Percentiles rank a stretch among this genome's conserved stretches.
Evolutionary conservation across 163 green algal species (phyloP).

Genomic region (Scenedesmus sp.): DNA sequence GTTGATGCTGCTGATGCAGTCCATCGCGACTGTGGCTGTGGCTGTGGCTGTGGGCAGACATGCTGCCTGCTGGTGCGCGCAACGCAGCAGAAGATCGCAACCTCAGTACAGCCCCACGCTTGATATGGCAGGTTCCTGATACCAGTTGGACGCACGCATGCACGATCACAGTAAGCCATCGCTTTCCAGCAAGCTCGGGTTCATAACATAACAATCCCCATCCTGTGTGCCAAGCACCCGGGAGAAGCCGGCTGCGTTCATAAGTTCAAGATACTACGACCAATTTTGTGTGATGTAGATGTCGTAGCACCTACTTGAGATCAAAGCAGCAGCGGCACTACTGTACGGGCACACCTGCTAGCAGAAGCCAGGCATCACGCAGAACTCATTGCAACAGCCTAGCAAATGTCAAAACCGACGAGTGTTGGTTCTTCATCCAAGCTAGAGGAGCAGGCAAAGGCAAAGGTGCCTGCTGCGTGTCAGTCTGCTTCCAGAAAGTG

Average conservation of each 20-base stretch:
- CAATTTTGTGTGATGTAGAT: neutral
- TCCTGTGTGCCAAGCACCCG: neutral
- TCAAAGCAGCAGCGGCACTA: neutral
- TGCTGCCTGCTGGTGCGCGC: neutral
- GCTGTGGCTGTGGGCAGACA: neutral
- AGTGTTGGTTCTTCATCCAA: neutral
- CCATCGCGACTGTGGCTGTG: neutral
- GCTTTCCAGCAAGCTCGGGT: neutral
- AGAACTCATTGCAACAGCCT: neutral
- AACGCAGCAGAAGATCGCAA: neutral
- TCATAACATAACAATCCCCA: conserved; percentile 1
- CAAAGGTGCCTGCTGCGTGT: neutral
- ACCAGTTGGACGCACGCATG: neutral
- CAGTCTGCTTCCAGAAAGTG: neutral
- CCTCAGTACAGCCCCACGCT: neutral
- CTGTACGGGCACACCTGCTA: neutral
- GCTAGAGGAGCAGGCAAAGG: conserved; percentile 2
- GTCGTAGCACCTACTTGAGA: neutral
- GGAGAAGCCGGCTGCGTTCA: neutral
- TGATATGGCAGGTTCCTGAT: neutral
- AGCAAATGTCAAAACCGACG: neutral
- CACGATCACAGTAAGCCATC: neutral
- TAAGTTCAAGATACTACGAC: neutral
- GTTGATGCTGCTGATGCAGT: neutral
- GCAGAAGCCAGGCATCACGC: neutral